A percentile compares a stretch with the other conserved stretches of the same genome.
These are phyloP conservation scores for Sphagnum tenellum DNA, from an alignment of 225 moss, liverwort and hornwort species.

Conservation along the genomic window DNA sequence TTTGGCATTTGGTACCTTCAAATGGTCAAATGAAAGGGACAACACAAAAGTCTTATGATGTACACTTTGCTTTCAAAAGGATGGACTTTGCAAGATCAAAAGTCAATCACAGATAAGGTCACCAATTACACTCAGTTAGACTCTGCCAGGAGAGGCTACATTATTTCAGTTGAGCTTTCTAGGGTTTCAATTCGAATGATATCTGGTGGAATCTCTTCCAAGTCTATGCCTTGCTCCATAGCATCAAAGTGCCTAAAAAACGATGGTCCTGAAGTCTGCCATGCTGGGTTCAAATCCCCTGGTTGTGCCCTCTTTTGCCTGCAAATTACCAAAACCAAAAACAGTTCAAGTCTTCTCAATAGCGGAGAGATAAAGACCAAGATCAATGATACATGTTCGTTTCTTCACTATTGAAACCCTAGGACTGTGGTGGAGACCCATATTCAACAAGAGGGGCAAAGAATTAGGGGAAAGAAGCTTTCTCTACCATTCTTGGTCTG, in stretches of 20 bases:
- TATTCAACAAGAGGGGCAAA: not conserved
- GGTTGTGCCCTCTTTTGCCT: slow-evolving; percentile 47
- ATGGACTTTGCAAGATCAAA: too few species aligned
- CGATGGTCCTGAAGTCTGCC: slow-evolving; percentile 37
- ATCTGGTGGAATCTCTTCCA: slow-evolving; percentile 24
- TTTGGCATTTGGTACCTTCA: too few species aligned
- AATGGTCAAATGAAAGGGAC: too few species aligned
- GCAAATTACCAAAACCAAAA: not conserved
- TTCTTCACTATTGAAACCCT: too few species aligned
- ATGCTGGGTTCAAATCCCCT: slow-evolving; percentile 34
- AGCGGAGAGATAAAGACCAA: too few species aligned
- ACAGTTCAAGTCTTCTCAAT: too few species aligned
- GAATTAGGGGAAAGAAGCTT: not conserved
- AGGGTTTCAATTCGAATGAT: slow-evolving; percentile 1
- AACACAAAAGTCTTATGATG: too few species aligned
- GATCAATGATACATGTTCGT: too few species aligned
- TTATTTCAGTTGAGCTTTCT: not conserved
- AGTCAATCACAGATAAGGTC: too few species aligned
- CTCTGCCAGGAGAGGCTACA: not conserved
- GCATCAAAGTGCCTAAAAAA: slow-evolving; percentile 43
- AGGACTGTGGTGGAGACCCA: too few species aligned
- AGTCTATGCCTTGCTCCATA: slow-evolving; percentile 9
- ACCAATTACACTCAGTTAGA: too few species aligned
- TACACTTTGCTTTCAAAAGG: too few species aligned
- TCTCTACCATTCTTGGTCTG: slow-evolving; percentile 90